A percentile compares a stretch with the other conserved stretches of the same genome.
Conservation (phyloP, 1,284 basidiomycete species). For the Leccinum cinnamomeum region DNA sequence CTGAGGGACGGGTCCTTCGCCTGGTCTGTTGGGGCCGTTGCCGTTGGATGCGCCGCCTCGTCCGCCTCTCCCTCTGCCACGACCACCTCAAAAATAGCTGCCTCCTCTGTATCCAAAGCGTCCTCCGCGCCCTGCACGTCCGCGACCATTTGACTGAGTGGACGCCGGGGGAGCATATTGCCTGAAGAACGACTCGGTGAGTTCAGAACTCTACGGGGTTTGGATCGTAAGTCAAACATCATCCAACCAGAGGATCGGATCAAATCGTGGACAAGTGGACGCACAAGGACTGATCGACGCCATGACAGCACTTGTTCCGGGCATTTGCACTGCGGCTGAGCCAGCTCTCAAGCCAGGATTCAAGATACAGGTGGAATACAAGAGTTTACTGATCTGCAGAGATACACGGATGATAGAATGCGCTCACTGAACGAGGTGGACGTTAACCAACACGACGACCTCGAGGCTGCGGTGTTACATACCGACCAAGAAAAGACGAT, state of each 20-base stretch:
- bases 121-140: constrained; percentile 45
- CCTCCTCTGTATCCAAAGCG: constrained; percentile 50
- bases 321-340: constrained; percentile 4
- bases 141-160: constrained; percentile 31
- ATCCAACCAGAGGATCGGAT: not conserved
- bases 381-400: constrained; percentile 13
- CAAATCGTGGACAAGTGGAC: constrained; percentile 8
- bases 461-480: constrained; percentile 10
- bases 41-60: constrained; percentile 48
- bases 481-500: constrained; percentile 18
- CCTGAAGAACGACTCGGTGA: not conserved
- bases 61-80: constrained; percentile 47
- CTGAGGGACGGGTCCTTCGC: constrained; percentile 51
- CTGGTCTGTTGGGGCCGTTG: constrained; percentile 38
- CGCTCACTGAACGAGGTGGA: constrained; percentile 17
- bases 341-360: constrained; percentile 2
- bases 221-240: constrained; percentile 2
- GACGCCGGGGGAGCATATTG: not conserved
- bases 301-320: not conserved
- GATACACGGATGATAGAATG: constrained; percentile 14
- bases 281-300: constrained; percentile 18
- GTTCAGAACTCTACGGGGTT: constrained; percentile 10
- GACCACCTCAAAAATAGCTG: constrained; percentile 38
- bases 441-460: constrained; percentile 13
- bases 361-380: constrained; percentile 18